Evolutionary conservation across 73 alveolate species (phyloP).

Genomic region (Tetrahymena borealis): DNA sequence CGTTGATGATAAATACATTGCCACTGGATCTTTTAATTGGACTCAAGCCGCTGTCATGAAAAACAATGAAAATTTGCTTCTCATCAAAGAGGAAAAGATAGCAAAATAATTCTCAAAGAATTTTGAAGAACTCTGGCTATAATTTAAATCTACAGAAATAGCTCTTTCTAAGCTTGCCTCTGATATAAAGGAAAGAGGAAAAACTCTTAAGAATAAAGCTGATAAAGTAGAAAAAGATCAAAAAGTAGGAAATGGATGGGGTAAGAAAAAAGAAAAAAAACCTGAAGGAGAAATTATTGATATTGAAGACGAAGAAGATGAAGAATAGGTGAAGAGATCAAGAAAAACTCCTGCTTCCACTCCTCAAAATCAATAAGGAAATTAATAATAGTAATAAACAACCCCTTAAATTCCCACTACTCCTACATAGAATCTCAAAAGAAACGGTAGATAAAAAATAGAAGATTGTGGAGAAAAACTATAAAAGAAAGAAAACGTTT

Average conservation of each 20-base stretch:
- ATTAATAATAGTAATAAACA: background rate
- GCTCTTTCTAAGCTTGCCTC: background rate
- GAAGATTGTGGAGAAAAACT: background rate
- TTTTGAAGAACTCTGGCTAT: constrained; percentile 18
- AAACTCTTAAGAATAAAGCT: background rate
- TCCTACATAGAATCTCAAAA: background rate
- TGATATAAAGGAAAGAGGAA: background rate
- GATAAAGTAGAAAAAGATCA: background rate
- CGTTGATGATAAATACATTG: constrained; percentile 79
- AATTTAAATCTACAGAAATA: constrained; percentile 5
- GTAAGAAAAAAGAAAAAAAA: background rate
- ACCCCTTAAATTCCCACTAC: background rate
- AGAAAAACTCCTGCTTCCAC: too few species aligned
- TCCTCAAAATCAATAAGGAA: too few species aligned
- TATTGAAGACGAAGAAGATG: background rate
- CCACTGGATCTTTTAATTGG: constrained; percentile 93
- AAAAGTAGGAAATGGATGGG: background rate
- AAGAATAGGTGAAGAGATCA: background rate
- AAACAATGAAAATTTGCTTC: constrained; percentile 47
- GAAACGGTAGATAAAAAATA: background rate
- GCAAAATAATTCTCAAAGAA: background rate
- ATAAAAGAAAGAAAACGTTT: background rate
- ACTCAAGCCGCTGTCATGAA: constrained; percentile 39
- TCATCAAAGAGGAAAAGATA: background rate
- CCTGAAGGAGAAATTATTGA: background rate